A percentile compares a stretch with the other conserved stretches of the same genome.
Conservation (phyloP, 192 early-diverging fungal genomes). For the Pecoramyces ruminantium region DNA sequence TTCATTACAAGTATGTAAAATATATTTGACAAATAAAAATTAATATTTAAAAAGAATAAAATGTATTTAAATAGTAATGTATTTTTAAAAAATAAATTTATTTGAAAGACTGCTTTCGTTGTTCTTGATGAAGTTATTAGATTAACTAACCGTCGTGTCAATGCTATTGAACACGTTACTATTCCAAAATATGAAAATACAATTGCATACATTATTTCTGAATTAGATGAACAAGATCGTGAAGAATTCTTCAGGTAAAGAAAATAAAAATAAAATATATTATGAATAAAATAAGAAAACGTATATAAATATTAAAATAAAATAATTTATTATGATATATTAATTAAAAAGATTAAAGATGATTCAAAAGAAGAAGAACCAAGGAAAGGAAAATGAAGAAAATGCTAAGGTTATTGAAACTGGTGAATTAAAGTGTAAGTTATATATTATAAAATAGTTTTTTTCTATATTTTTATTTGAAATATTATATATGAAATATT, state of each 20-base stretch:
- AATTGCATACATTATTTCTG: conserved; percentile 79
- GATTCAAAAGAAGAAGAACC: conserved; percentile 92
- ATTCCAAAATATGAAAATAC: conserved; percentile 98
- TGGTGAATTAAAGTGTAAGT: background rate
- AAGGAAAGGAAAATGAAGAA: conserved; percentile 37
- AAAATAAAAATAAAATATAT: too few relatives aligned
- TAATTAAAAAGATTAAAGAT: conserved; percentile 63
- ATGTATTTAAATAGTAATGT: too few relatives aligned
- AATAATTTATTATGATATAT: background rate
- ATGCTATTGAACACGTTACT: conserved; percentile 98
- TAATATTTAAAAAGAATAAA: too few relatives aligned
- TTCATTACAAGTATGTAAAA: conserved; percentile 75
- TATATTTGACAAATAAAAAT: too few relatives aligned
- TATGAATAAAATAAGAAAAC: too few relatives aligned
- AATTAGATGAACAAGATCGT: conserved; percentile 95
- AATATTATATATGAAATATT: too few relatives aligned
- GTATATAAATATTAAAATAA: background rate
- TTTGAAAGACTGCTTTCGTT: conserved; percentile 78
- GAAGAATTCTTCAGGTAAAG: conserved; percentile 87
- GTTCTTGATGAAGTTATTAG: conserved; percentile 99
- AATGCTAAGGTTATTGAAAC: conserved; percentile 6
- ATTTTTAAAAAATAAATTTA: background rate
- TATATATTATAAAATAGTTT: too few relatives aligned
- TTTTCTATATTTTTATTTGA: too few relatives aligned
- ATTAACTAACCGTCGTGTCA: conserved; percentile 95